Evolutionary conservation across 2,329 filamentous ascomycete genomes (phyloP), one percentile per base, ranked within the genome.

Genomic region (Helicocarpus griseus): DNA sequence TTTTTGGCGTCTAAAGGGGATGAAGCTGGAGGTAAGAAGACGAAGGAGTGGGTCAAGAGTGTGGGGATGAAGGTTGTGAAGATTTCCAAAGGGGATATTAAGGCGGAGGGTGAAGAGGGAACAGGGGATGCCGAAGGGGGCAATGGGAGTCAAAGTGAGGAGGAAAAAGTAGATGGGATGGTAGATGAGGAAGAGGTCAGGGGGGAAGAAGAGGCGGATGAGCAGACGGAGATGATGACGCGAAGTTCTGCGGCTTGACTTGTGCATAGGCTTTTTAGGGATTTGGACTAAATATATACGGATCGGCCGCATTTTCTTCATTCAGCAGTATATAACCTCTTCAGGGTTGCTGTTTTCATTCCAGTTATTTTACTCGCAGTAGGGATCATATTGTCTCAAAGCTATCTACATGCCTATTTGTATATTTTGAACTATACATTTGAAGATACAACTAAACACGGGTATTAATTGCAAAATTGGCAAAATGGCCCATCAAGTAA

Each of bases 21-120:
- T 29, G 40, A 39, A 8, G 31, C 7, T 19, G 9, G 5, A 26
- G 8, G 14, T 22, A 22, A 21, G n/a, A 41, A 49, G 21, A 49
- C 48, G 19, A 49, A 49, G 36, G 24, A 35, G 28, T 53, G 51
- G 51, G 29, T 49, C 41, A 29, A 33, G 26, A 26, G 17, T 44
- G 35, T 53, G 9, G 40, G 51, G 5, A 33, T n/a, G 31, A 38
- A 21, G 22, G 9, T 33, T 21, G 49, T 51, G 14, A 31, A 13
- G 19, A 46, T 51, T 33, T 19, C 43, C 3, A 22, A 17, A 26
- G 28, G 31, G 13, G 29, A 19, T 7, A 31, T 39, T 48, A 36
- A 11, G 14, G 13, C 33, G 21, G 35, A 36, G 31, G 17, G 31
- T 21, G 46, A 17, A 3, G 46, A 13, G 31, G 5, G n/a, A 4